phyloP scores from a whole-genome alignment of 768 basidiomycete genomes.

The Postia placenta region DNA sequence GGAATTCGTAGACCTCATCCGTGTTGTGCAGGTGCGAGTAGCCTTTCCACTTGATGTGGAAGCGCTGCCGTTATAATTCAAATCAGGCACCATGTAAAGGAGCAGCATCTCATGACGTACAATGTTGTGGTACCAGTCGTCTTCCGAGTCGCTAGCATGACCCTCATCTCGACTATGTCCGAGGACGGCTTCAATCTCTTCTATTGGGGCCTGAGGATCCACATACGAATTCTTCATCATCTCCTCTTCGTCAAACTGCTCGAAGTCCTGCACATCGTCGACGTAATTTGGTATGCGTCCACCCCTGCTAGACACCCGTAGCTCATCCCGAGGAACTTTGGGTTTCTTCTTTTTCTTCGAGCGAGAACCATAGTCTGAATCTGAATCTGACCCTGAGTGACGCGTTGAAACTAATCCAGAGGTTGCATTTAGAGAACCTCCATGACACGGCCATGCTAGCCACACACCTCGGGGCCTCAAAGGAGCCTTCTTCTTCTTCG shows the following conservation, averaged over 20 bases:
- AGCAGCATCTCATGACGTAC: conserved; percentile 32
- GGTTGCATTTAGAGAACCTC: conserved; percentile 9
- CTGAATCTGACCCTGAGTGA: conserved; percentile 66
- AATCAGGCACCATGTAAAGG: neutral
- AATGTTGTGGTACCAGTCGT: conserved; percentile 84
- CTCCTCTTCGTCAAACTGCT: conserved; percentile 69
- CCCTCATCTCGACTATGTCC: conserved; percentile 84
- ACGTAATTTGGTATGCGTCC: conserved; percentile 80
- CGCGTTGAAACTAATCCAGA: conserved; percentile 36
- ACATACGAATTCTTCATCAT: conserved; percentile 46
- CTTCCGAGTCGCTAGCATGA: conserved; percentile 66
- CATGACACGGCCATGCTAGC: conserved; percentile 6
- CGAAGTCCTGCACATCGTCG: conserved; percentile 61
- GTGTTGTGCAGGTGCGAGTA: conserved; percentile 99
- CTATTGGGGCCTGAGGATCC: conserved; percentile 27
- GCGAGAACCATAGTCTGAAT: conserved; percentile 82
- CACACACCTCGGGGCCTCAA: conserved; percentile 54
- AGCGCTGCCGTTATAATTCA: conserved; percentile 52
- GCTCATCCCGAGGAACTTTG: conserved; percentile 52
- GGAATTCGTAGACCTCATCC: conserved; percentile 95
- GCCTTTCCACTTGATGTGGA: conserved; percentile 99
- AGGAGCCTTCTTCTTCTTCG: conserved; percentile 62
- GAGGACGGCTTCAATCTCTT: conserved; percentile 36
- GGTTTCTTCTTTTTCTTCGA: conserved; percentile 82
- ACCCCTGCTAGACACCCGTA: conserved; percentile 72